Base-by-base conservation (phyloP, 176 grass and related monocot species). In the Paspalum notatum region DNA sequence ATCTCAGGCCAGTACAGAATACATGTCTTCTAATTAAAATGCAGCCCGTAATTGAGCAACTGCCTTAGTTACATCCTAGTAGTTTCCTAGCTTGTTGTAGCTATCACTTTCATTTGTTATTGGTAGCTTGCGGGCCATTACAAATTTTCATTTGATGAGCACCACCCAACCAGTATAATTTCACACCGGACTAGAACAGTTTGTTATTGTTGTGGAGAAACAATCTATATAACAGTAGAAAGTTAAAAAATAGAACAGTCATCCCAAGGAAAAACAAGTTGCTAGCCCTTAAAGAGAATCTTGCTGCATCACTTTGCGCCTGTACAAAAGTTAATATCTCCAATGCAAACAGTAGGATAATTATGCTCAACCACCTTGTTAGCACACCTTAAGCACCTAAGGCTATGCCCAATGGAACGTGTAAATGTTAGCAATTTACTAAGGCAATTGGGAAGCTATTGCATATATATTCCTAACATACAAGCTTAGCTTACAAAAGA, bases 1-100 rank as follows among this genome's bases (percentile, higher is more conserved):
- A 82, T 95, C 25, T 88, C 96, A 86, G 96, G 96, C 79, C 93
- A 88, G 77, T 86, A 52, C 40, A 76, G 7, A 17, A 74, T 65
- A 27, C 26, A 10, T 42, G 13, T 26, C 15, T 63, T 65, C 47
- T 11, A 14, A 53, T 2, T 6, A 74, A 53, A 37, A 62, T 9
- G 2, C 6, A 8, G 17, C 49, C 56, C 51, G 12, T 75, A 49
- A 68, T 84, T 18, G n/a, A 8, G 13, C n/a, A 18, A 39, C 4
- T 63, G 25, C 42, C 32, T 16, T 18, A 18, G 9, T 71, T 18
- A 6, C 20, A 59, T 65, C 18, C 47, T 83, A 67, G 14, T 67
- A 32, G 32, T 32, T 32, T 32, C 32, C 32, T 32, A 32, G 32
- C 32, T 66, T 67, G 4, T 3, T 5, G 25, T 60, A 49, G 50